phyloP scores from a whole-genome alignment of 31 red algal species.

The Asparagopsis taxiformis region DNA sequence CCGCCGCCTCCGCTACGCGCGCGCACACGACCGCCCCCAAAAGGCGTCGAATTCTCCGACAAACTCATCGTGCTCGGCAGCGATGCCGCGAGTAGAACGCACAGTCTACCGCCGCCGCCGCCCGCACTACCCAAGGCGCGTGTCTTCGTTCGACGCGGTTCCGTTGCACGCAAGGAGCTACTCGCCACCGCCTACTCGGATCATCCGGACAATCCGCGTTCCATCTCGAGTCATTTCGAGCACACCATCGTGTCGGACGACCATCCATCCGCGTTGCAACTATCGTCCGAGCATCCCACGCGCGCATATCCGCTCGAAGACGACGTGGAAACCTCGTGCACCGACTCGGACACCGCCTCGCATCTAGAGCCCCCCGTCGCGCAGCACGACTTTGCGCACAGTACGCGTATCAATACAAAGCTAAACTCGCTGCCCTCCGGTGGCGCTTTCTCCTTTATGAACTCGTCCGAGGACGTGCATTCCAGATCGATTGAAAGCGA shows the following conservation, averaged over 20 bases:
- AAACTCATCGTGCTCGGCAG: constrained; percentile 28
- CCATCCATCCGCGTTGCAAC: background rate
- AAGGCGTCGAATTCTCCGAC: constrained; percentile 48
- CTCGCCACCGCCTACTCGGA: background rate
- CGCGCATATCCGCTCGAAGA: background rate
- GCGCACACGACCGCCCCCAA: no score
- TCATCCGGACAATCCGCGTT: background rate
- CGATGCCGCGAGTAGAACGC: no score
- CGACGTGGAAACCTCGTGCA: constrained; percentile 7
- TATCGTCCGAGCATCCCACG: constrained; percentile 27
- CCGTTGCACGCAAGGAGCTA: background rate
- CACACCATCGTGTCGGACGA: background rate
- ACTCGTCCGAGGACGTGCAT: constrained; percentile 46
- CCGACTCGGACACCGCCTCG: constrained; percentile 3
- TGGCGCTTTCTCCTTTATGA: constrained; percentile 49
- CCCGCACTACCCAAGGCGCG: constrained; percentile 14
- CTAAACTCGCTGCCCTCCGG: constrained; percentile 57
- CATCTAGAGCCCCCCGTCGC: background rate
- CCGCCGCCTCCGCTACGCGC: background rate
- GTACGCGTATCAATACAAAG: constrained; percentile 41
- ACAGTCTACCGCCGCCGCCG: background rate
- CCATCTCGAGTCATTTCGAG: background rate
- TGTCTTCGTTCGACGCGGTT: constrained; percentile 28
- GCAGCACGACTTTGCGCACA: background rate
- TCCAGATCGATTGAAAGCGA: no score